These are phyloP conservation scores for Vaucheria bursata DNA, from an alignment of 352 stramenopile genomes.

Conservation along the genomic window DNA sequence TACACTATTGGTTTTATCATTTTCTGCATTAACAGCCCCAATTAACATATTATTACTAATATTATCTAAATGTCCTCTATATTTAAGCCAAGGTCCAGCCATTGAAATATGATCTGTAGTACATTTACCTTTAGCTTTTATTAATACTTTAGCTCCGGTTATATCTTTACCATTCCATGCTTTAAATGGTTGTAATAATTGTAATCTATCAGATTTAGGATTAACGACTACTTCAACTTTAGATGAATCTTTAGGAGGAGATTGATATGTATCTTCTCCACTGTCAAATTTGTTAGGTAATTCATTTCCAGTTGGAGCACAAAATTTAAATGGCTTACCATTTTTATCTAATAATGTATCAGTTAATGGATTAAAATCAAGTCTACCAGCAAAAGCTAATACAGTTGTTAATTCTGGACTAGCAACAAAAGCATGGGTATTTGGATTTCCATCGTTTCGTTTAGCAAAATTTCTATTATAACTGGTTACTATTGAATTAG, in stretches of 20 bases:
- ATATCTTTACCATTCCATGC: too few relatives aligned
- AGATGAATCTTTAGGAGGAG: too few relatives aligned
- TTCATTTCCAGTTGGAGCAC: conserved; percentile 75
- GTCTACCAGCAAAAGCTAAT: conserved; percentile 69
- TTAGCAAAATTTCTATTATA: conserved; percentile 90
- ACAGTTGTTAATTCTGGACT: conserved; percentile 79
- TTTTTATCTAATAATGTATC: conserved; percentile 70
- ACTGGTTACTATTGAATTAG: conserved; percentile 86
- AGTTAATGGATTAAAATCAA: conserved; percentile 75
- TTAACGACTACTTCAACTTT: too few relatives aligned
- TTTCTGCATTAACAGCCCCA: too few relatives aligned
- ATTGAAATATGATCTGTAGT: conserved; percentile 86
- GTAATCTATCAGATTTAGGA: too few relatives aligned
- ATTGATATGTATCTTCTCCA: conserved; percentile 82
- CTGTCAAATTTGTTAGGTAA: conserved; percentile 73
- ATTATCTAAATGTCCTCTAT: too few relatives aligned
- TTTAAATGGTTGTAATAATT: too few relatives aligned
- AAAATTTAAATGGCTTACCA: conserved; percentile 77
- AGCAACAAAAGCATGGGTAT: conserved; percentile 80
- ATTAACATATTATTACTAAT: too few relatives aligned
- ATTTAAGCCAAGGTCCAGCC: too few relatives aligned
- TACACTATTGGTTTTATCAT: background rate
- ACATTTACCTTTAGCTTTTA: conserved; percentile 72
- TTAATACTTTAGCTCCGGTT: background rate
- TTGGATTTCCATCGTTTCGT: conserved; percentile 80